Conservation (phyloP, 371 early-diverging fungal genomes). For the Apophysomyces sp. region DNA sequence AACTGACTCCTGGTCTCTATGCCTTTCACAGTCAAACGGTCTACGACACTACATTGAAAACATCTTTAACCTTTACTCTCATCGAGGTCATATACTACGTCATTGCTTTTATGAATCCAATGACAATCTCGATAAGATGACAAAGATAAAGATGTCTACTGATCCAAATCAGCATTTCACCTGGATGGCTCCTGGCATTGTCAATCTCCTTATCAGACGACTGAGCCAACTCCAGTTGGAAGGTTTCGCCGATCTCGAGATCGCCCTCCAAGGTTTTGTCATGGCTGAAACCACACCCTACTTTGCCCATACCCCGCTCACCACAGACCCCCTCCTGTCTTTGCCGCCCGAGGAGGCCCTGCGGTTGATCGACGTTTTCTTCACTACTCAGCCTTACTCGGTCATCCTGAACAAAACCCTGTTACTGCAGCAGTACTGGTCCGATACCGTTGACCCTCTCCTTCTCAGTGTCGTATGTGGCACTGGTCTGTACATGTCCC, state of each 20-base stretch:
- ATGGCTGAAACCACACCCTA: background rate
- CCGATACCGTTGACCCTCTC: conserved; percentile 32
- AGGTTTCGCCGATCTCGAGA: background rate
- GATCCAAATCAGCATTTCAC: conserved; percentile 13
- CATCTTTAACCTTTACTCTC: conserved; percentile 2
- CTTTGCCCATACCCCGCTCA: background rate
- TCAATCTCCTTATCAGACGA: conserved; percentile 12
- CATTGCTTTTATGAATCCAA: background rate
- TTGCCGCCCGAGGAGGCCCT: conserved; percentile 31
- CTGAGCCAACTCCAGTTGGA: background rate
- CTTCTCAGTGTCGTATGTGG: conserved; percentile 37
- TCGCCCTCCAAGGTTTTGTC: background rate
- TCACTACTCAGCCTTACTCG: conserved; percentile 26
- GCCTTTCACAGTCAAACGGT: background rate
- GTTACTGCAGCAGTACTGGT: conserved; percentile 32
- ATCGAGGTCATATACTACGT: background rate
- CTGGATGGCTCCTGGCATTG: conserved; percentile 15
- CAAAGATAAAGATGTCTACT: background rate
- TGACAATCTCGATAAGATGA: background rate
- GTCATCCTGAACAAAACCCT: conserved; percentile 33
- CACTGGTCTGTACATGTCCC: conserved; percentile 17
- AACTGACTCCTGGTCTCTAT: background rate
- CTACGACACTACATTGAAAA: conserved; percentile 6
- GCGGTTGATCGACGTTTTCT: conserved; percentile 30
- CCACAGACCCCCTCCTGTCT: conserved; percentile 25